A percentile compares a stretch with the other conserved stretches of the same genome.
Conservation (phyloP, 2,329 filamentous ascomycete genomes). For the Catunica adiposa region DNA sequence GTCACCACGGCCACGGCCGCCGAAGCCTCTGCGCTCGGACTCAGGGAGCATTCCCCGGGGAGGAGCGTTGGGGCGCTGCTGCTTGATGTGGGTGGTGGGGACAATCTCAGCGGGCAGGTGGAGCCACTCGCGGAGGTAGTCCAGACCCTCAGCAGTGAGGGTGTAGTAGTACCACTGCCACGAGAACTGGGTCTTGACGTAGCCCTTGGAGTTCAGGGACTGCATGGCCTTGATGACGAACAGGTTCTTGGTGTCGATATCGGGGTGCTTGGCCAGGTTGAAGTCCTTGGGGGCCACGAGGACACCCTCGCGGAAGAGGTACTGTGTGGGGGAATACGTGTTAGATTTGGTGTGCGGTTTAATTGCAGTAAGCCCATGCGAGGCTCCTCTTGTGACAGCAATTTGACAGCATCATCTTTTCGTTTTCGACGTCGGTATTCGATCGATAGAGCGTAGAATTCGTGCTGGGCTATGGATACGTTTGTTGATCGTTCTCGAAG, state of each 20-base stretch:
- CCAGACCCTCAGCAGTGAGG: constrained; percentile 96
- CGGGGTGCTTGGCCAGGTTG: constrained; percentile 92
- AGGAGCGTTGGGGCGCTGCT: constrained; percentile 95
- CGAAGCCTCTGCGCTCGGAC: constrained; percentile 60
- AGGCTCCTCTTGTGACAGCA: background rate
- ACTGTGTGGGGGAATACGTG: constrained; percentile 32
- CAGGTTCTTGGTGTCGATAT: constrained; percentile 99
- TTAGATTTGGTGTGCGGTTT: constrained; percentile 6
- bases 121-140: constrained; percentile 99
- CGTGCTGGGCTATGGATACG: no score
- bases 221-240: constrained; percentile 98
- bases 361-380: background rate
- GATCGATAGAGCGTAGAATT: background rate
- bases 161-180: constrained; percentile 99
- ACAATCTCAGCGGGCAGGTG: constrained; percentile 99
- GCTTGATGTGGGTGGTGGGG: constrained; percentile 99
- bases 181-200: constrained; percentile 99
- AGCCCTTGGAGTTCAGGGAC: constrained; percentile 94
- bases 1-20: constrained; percentile 64
- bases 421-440: background rate
- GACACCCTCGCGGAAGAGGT: constrained; percentile 86
- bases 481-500: no score
- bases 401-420: background rate
- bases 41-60: constrained; percentile 98
- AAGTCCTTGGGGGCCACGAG: constrained; percentile 99